A percentile compares a stretch with the other conserved stretches of the same genome.
Conservation (phyloP, 1,284 basidiomycete species). For the Acaromyces ingoldii region DNA sequence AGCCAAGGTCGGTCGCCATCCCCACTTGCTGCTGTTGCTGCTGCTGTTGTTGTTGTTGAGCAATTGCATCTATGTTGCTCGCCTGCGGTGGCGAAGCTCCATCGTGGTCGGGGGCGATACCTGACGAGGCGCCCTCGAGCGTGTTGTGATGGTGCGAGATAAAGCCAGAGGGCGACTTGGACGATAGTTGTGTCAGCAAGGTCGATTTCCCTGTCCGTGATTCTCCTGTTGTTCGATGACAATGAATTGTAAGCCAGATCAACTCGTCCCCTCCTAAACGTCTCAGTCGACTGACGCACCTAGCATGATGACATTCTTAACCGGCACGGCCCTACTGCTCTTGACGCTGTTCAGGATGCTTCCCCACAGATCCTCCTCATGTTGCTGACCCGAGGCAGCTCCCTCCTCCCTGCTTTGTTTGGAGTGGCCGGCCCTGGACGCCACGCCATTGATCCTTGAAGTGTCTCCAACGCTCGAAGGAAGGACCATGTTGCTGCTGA, state of each 20-base stretch:
- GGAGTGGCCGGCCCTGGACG: too few species aligned
- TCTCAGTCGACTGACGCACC: too few species aligned
- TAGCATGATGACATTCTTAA: slow-evolving; percentile 78
- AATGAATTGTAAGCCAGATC: not conserved
- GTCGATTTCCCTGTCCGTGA: slow-evolving; percentile 71
- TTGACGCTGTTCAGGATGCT: slow-evolving; percentile 85
- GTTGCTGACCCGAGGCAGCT: too few species aligned
- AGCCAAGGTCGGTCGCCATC: slow-evolving; percentile 32
- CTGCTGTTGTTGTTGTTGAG: not conserved
- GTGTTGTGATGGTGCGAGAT: too few species aligned
- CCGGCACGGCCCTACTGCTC: slow-evolving; percentile 72
- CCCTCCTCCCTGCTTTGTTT: too few species aligned
- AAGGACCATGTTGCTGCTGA: too few species aligned
- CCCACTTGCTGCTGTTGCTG: not conserved
- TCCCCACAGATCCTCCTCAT: slow-evolving; percentile 68
- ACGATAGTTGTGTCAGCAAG: slow-evolving; percentile 61
- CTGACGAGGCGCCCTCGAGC: slow-evolving; percentile 4
- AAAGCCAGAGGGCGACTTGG: slow-evolving; percentile 51
- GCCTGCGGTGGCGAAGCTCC: not conserved
- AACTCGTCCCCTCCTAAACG: not conserved
- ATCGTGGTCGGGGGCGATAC: not conserved
- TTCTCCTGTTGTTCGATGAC: slow-evolving; percentile 55
- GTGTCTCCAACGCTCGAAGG: too few species aligned
- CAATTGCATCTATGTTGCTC: not conserved
- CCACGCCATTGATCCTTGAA: too few species aligned